These are phyloP conservation scores for Berberis vulgaris DNA, from an alignment of 164 flowering plant genomes.

Conservation along the genomic window DNA sequence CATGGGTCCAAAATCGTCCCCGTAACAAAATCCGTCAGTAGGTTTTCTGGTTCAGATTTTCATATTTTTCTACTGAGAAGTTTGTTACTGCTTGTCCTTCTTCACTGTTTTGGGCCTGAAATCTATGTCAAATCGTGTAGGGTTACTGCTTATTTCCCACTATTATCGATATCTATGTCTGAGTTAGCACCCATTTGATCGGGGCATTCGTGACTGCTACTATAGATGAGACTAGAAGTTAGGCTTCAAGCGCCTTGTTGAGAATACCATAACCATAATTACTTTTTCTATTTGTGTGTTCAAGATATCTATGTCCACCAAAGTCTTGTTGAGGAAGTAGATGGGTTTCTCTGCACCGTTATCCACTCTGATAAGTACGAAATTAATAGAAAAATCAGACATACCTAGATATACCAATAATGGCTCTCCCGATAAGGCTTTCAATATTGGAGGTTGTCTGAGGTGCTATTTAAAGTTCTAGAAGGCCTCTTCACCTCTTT, in stretches of 20 bases:
- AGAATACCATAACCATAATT: neutral
- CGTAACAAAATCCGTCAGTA: neutral
- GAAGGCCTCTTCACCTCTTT: neutral
- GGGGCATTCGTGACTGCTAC: neutral
- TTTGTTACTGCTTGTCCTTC: neutral
- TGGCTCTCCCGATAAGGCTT: neutral
- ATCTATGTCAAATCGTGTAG: neutral
- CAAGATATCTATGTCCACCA: too few species aligned
- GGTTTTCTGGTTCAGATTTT: neutral
- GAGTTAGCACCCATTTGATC: neutral
- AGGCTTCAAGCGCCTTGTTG: neutral
- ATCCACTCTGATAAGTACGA: neutral
- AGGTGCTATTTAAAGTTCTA: neutral
- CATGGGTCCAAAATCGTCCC: neutral
- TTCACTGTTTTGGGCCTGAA: neutral
- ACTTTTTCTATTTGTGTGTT: neutral
- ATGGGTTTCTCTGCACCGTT: neutral
- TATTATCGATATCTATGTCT: neutral
- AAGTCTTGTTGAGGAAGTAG: neutral
- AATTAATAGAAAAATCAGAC: neutral
- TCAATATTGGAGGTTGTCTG: neutral
- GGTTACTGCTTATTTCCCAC: neutral
- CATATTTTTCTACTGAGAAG: neutral
- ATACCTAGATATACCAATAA: neutral
- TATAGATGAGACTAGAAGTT: neutral